phyloP scores from a whole-genome alignment of 2,329 filamentous ascomycete genomes.

The Phialocephala sp. region DNA sequence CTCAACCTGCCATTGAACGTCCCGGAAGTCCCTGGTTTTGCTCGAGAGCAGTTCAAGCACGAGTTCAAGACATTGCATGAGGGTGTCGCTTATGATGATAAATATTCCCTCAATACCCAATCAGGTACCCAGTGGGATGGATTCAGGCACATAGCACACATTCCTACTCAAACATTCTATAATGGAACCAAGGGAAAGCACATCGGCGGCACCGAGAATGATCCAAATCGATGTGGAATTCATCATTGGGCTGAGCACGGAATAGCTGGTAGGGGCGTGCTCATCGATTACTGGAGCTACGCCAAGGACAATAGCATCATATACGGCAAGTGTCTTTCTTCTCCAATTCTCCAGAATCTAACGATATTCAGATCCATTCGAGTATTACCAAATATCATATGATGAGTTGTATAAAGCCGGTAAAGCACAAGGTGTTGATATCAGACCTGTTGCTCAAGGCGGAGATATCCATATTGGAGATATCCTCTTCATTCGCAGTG shows the following conservation, averaged over 20 bases:
- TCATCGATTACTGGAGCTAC: slow-evolving; percentile 57
- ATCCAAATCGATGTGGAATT: slow-evolving; percentile 40
- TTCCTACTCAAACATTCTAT: slow-evolving; percentile 37
- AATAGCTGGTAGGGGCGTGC: slow-evolving; percentile 60
- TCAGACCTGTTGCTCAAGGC: slow-evolving; percentile 48
- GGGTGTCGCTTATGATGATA: slow-evolving; percentile 61
- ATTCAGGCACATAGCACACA: slow-evolving; percentile 49
- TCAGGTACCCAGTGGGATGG: slow-evolving; percentile 64
- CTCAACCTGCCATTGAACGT: slow-evolving; percentile 38
- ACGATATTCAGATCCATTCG: slow-evolving; percentile 37
- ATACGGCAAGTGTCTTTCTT: slow-evolving; percentile 36
- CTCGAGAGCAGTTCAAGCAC: slow-evolving; percentile 44
- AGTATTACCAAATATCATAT: slow-evolving; percentile 38
- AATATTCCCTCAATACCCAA: slow-evolving; percentile 64
- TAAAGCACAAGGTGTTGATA: slow-evolving; percentile 41
- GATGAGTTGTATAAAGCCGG: slow-evolving; percentile 38
- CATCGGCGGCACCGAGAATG: slow-evolving; percentile 35
- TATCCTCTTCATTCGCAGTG: slow-evolving; percentile 56
- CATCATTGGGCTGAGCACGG: slow-evolving; percentile 47
- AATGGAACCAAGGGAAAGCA: slow-evolving; percentile 39
- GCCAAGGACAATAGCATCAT: slow-evolving; percentile 47
- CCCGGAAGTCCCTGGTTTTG: slow-evolving; percentile 46
- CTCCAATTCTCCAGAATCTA: background rate
- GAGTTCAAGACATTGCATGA: slow-evolving; percentile 39
- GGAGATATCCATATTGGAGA: slow-evolving; percentile 58